Conservation (phyloP, 2,329 filamentous ascomycete genomes). For the Cladophialophora yegresii region DNA sequence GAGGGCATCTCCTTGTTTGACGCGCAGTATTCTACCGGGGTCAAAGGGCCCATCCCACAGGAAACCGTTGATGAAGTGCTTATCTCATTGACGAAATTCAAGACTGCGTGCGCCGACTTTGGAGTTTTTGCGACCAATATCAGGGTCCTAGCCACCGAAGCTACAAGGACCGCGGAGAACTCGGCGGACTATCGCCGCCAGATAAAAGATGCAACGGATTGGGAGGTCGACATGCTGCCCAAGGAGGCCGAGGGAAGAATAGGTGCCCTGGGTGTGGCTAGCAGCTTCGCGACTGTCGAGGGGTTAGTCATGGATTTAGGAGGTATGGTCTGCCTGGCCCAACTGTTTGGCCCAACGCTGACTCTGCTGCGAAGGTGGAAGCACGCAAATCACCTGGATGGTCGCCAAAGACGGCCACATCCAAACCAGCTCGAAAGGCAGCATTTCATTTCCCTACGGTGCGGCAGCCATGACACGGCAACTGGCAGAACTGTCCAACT, state of each 20-base stretch:
- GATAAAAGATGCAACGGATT: constrained; percentile 65
- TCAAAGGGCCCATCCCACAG: constrained; percentile 56
- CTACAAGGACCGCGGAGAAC: constrained; percentile 79
- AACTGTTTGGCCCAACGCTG: not conserved
- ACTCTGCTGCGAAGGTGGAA: constrained; percentile 24
- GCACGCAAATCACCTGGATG: constrained; percentile 69
- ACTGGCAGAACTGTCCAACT: constrained; percentile 48
- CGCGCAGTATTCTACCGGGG: constrained; percentile 56
- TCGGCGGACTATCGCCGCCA: constrained; percentile 67
- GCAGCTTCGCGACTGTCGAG: constrained; percentile 67
- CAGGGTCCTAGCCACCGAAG: constrained; percentile 81
- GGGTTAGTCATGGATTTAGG: constrained; percentile 87
- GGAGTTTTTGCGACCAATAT: constrained; percentile 66
- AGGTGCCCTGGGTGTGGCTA: constrained; percentile 80
- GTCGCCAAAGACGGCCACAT: constrained; percentile 54
- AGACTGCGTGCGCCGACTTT: constrained; percentile 68
- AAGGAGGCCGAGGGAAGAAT: constrained; percentile 81
- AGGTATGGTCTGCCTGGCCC: constrained; percentile 28
- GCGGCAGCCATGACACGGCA: constrained; percentile 65
- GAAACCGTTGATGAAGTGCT: constrained; percentile 68
- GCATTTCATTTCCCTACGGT: constrained; percentile 69
- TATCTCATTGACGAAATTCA: constrained; percentile 68
- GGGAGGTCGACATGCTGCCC: constrained; percentile 70
- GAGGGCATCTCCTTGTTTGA: constrained; percentile 85
- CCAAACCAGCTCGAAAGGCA: constrained; percentile 55